Evolutionary conservation across 768 basidiomycete genomes (phyloP), one percentile per base, ranked within the genome.

Genomic region (Lactarius psammicola): DNA sequence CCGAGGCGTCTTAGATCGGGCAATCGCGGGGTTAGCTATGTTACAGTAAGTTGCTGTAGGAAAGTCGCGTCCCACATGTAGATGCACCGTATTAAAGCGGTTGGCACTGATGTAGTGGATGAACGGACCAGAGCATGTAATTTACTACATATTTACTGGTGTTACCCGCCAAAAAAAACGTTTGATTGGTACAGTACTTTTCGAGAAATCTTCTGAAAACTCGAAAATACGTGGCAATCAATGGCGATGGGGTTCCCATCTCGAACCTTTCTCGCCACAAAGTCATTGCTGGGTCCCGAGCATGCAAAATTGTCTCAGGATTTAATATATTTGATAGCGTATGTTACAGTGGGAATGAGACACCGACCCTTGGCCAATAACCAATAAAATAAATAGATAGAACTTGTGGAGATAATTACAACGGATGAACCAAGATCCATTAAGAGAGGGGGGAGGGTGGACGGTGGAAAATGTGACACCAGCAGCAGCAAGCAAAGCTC

Each of bases 301-400:
- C 26, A 26, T 11, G 49, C 26, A 51, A 10, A 26, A 51, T 51
- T 5, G 23, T 51, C 55, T 31, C 55, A 1, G 18, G 30, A 18
- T 20, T 34, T 33, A n/a, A n/a, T n/a, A 26, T 15, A 51, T 15
- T 23, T 17, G 13, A 58, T 23, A 28, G 51, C 26, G 18, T 63
- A 46, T 4, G 31, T 57, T 66, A 63, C 65, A 66, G 13, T 44
- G 56, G 33, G 60, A 55, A 51, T 44, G 49, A 58, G 56, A 30
- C 40, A 33, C 23, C 42, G 15, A n/a, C n/a, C n/a, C n/a, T n/a
- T n/a, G n/a, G n/a, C n/a, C n/a, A n/a, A 54, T 28, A 7, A 42
- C 42, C 53, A n/a, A 54, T 42, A 8, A 42, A n/a, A 44, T 28
- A 4, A 40, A 57, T 54, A 59, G 34, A 46, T 28, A n/a, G n/a